Evolutionary conservation across 371 early-diverging fungal species (phyloP).

Genomic region (Rhizopus delemar): DNA sequence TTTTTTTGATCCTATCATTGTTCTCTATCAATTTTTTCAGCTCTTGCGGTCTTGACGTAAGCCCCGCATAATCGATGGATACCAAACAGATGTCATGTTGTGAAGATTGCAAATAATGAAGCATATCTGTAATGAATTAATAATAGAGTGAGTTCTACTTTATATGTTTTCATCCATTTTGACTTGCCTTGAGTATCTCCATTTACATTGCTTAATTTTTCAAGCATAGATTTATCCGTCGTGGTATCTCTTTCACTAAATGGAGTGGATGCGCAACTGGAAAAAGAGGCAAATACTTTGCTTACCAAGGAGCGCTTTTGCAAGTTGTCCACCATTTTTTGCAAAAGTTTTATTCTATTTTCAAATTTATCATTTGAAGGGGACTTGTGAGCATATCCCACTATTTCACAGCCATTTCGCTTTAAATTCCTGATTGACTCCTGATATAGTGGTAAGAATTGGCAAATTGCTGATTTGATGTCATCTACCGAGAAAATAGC

Average conservation of each 20-base stretch:
- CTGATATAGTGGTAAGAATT: slow-evolving; percentile 13
- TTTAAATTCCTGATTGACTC: slow-evolving; percentile 8
- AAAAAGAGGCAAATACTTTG: slow-evolving; percentile 6
- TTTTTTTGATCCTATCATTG: slow-evolving; percentile 8
- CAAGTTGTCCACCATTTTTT: slow-evolving; percentile 8
- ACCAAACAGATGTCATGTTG: slow-evolving; percentile 15
- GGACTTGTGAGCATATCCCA: slow-evolving; percentile 13
- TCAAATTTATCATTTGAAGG: slow-evolving; percentile 10
- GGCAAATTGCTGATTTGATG: slow-evolving; percentile 9
- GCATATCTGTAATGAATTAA: slow-evolving; percentile 9
- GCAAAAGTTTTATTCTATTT: slow-evolving; percentile 1
- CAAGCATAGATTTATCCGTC: not conserved
- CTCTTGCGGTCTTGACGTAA: slow-evolving; percentile 8
- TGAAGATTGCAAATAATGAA: slow-evolving; percentile 9
- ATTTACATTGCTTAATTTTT: not conserved
- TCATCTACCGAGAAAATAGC: slow-evolving; percentile 15
- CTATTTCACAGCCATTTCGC: slow-evolving; percentile 2
- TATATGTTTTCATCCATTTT: slow-evolving; percentile 1
- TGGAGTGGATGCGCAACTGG: slow-evolving; percentile 14
- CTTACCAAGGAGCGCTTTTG: slow-evolving; percentile 7
- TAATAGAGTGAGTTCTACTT: not conserved
- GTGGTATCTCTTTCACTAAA: slow-evolving; percentile 8
- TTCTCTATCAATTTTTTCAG: slow-evolving; percentile 1
- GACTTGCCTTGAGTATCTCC: slow-evolving; percentile 7
- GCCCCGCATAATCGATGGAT: slow-evolving; percentile 19